Base-by-base conservation (phyloP, 345 rosid species). In the Kernera saxatilis region DNA sequence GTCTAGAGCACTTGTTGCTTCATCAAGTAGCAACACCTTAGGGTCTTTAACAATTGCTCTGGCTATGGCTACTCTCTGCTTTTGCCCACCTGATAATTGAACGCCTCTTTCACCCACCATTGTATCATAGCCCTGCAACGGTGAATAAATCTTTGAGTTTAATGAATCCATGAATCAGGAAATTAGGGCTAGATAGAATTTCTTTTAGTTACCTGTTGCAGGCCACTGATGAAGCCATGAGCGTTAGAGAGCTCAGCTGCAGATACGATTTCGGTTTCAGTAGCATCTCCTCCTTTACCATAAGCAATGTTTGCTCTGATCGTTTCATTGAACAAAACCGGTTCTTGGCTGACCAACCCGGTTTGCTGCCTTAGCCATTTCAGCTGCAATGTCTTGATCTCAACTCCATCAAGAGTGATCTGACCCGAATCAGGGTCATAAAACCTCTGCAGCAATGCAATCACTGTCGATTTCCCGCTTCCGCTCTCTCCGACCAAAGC, bases 401-500 rank as follows among this genome's bases (percentile, higher is more conserved):
- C 86, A 32, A 84, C 80, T 19, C 98, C 89, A 39, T 89, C 98
- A 2, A 92, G 82, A 32, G 84, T 87, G 25, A 89, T 85, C 12
- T 35, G 80, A 41, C 98, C 98, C 1, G 94, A 82, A 44, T 92
- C 92, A 9, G 88, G 91, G 75, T 89, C 87, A 23, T 92, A 89
- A 66, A 89, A 92, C 43, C 98, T 78, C 60, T 87, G 96, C 80
- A 92, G 17, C 73, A 89, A 60, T 0, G 98, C 71, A 5, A 87
- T 81, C 36, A 86, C 92, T 0, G 96, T 87, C 1, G 96, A 92
- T 78, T 92, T 92, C 3, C 96, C 98, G 12, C 96, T 73, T 12
- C 98, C 96, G 33, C 96, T 92, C 69, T 89, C 98, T 73, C 94
- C 96, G 33, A 92, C 98, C 64, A 89, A 57, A 68, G 98, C 96